Percentiles rank a stretch among this genome's conserved stretches.
Conservation (phyloP, 495 filamentous ascomycete species). For the Amphirosellinia nigrospora region DNA sequence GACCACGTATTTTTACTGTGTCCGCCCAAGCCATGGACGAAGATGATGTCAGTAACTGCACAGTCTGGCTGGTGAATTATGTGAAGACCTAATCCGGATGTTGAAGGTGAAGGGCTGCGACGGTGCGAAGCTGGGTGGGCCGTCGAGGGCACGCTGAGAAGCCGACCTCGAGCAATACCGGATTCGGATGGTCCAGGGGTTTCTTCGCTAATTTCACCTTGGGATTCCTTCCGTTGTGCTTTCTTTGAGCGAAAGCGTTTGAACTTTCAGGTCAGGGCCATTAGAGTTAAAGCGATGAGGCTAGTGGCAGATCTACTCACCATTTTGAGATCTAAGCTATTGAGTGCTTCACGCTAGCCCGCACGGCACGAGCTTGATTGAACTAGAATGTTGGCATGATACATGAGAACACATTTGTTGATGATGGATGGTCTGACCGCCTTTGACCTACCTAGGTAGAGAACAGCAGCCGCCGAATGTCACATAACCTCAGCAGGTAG, state of each 20-base stretch:
- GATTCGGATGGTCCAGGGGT: not conserved
- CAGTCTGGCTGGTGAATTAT: slow-evolving; percentile 2
- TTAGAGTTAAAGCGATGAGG: not conserved
- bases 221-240: not conserved
- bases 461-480: too few relatives aligned
- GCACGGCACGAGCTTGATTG: too few relatives aligned
- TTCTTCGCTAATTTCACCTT: not conserved
- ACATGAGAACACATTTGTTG: too few relatives aligned
- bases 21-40: slow-evolving; percentile 48
- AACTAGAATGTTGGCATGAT: too few relatives aligned
- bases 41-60: slow-evolving; percentile 37
- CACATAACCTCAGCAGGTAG: too few relatives aligned
- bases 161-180: not conserved
- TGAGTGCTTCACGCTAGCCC: too few relatives aligned
- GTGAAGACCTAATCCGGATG: slow-evolving; percentile 8
- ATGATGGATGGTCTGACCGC: too few relatives aligned
- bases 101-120: slow-evolving; percentile 14
- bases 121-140: not conserved
- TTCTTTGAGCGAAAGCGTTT: not conserved
- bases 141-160: not conserved
- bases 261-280: not conserved
- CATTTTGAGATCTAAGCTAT: not conserved
- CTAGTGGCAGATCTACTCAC: not conserved
- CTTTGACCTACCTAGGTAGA: too few relatives aligned
- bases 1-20: slow-evolving; percentile 42